Evolutionary conservation across 2,329 filamentous ascomycete species (phyloP).

Genomic region (Colletotrichum plurivorum): DNA sequence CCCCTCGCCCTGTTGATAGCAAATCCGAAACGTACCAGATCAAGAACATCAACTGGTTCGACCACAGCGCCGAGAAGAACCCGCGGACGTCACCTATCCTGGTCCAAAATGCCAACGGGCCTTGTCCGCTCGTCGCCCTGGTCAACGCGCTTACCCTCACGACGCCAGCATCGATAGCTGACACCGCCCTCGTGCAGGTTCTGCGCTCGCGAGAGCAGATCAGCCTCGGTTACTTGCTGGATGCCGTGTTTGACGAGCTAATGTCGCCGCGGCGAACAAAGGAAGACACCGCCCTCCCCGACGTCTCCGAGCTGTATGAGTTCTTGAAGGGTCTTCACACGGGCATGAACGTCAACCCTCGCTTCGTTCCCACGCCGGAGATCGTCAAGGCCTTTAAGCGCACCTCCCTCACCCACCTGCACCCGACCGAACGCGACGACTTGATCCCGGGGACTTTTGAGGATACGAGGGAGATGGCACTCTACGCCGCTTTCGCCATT

Average conservation of each 20-base stretch:
- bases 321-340: slow-evolving; percentile 93
- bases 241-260: slow-evolving; percentile 93
- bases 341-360: slow-evolving; percentile 98
- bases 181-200: slow-evolving; percentile 83
- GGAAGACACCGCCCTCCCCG: slow-evolving; percentile 77
- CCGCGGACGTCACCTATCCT: slow-evolving; percentile 87
- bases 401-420: slow-evolving; percentile 66
- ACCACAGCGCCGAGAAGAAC: slow-evolving; percentile 71
- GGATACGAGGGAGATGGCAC: slow-evolving; percentile 86
- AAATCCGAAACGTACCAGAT: slow-evolving; percentile 89
- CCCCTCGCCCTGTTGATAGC: slow-evolving; percentile 53
- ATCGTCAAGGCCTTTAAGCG: slow-evolving; percentile 62
- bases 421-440: slow-evolving; percentile 64
- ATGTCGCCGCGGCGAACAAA: slow-evolving; percentile 81
- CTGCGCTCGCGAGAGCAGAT: slow-evolving; percentile 88
- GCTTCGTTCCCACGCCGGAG: slow-evolving; percentile 76
- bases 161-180: slow-evolving; percentile 72
- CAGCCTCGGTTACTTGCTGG: slow-evolving; percentile 85
- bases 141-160: slow-evolving; percentile 93
- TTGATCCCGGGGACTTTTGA: slow-evolving; percentile 82
- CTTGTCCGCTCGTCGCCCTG: slow-evolving; percentile 91
- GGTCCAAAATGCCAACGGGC: slow-evolving; percentile 93
- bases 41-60: slow-evolving; percentile 90
- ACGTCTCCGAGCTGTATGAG: slow-evolving; percentile 87
- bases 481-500: slow-evolving; percentile 91